Percentiles rank a stretch among this genome's conserved stretches.
Conservation (phyloP, 441 rosid genomes). For the Populus hybrid region DNA sequence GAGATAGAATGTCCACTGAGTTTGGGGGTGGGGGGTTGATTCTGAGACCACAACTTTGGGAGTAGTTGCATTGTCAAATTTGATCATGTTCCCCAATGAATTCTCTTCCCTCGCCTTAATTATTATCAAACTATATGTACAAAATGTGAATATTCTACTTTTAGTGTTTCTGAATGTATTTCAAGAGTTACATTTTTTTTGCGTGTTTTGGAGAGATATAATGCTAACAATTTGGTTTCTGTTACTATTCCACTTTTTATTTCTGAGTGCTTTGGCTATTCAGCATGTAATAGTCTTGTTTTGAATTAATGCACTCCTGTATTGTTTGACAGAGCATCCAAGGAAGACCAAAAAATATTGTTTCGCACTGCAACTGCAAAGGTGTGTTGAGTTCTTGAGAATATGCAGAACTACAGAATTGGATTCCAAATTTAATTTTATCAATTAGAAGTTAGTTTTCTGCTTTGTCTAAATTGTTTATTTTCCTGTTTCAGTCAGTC, state of each 20-base stretch:
- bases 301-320: background rate
- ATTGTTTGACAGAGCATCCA: constrained; percentile 41
- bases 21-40: background rate
- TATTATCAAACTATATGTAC: background rate
- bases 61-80: background rate
- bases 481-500: constrained; percentile 56
- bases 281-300: background rate
- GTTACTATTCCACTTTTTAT: background rate
- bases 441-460: background rate
- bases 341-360: constrained; percentile 73
- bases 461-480: constrained; percentile 2
- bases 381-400: constrained; percentile 36
- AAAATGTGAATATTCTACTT: background rate
- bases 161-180: background rate
- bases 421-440: background rate
- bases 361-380: constrained; percentile 86
- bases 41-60: background rate
- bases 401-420: background rate
- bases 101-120: background rate
- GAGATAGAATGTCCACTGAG: background rate
- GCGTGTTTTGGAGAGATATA: background rate
- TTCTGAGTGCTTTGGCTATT: background rate
- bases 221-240: background rate
- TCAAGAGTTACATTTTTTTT: background rate
- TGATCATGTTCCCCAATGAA: background rate